Evolutionary conservation across 768 basidiomycete genomes (phyloP), one percentile per base, ranked within the genome.

Genomic region (Gyrodon lividus): DNA sequence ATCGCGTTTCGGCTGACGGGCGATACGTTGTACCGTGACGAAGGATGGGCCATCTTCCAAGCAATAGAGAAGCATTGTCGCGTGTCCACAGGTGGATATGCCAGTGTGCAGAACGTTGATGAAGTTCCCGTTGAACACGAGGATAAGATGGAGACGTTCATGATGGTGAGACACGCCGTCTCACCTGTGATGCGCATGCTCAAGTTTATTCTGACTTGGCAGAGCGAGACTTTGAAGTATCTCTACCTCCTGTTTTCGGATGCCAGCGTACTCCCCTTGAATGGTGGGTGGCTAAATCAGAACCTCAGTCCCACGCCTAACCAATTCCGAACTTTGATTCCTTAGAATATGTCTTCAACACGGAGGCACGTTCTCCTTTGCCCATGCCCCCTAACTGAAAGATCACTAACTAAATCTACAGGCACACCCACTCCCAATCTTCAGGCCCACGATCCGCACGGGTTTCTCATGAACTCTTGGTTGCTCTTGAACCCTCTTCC

Each of bases 71-170:
- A 81, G 64, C 84, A 96, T 64, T 94, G 91, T 61, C 76, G 78
- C 43, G 73, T 93, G 19, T 72, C 77, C n/a, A 77, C 74, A 0
- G 95, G 94, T 17, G 95, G 94, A 8, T 98, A 89, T 62, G 88
- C 89, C 16, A 82, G 83, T 31, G 77, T 98, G 41, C 68, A 86
- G 51, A 91, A 97, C 62, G 95, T 98, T 9, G 91, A 96, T 67
- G 77, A 82, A 54, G 72, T 85, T 9, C 85, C 87, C 0, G 81
- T 75, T 2, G 72, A 74, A 62, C 74, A 80, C 51, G 86, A 92
- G 56, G 92, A 98, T 69, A 86, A 88, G 67, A 96, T 97, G 94
- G 94, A 98, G 72, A 94, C 94, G 12, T 97, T 95, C 73, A 81
- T 94, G 70, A 76, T 97, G 77, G 90, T 89, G 51, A 37, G 84